Conservation (phyloP, 2,329 filamentous ascomycete genomes). For the Didymella lethalis region DNA sequence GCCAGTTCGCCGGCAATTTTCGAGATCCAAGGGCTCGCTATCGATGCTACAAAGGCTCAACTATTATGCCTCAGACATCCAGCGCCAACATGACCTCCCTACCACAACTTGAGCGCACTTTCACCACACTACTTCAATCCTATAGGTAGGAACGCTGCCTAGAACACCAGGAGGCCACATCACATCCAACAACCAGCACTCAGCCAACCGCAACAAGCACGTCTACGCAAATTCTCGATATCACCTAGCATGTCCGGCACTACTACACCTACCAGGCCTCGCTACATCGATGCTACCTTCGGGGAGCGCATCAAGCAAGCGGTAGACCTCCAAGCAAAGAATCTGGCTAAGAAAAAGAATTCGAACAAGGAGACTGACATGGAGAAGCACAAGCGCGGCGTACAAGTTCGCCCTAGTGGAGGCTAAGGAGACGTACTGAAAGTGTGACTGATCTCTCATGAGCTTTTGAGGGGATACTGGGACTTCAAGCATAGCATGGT, state of each 20-base stretch:
- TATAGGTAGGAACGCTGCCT: not conserved
- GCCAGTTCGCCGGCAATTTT: too few species aligned
- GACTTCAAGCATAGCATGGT: not conserved
- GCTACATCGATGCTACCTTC: not conserved
- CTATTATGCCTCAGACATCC: not conserved
- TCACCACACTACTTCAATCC: not conserved
- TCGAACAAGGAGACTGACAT: not conserved
- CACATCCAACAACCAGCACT: not conserved
- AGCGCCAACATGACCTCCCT: not conserved
- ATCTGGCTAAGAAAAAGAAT: not conserved
- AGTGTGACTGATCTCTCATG: not conserved
- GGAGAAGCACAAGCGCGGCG: conserved; percentile 3
- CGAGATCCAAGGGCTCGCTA: not conserved
- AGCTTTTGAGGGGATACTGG: too few species aligned
- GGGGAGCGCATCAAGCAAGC: not conserved
- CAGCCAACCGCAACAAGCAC: not conserved
- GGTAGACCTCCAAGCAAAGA: not conserved
- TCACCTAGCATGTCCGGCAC: not conserved
- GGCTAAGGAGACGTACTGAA: not conserved
- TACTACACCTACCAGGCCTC: not conserved
- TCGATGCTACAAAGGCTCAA: not conserved
- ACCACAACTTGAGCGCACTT: not conserved
- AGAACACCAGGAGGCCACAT: not conserved
- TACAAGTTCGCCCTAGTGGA: not conserved
- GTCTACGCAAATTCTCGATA: not conserved